Evolutionary conservation across 345 rosid genomes (phyloP).

Genomic region (Excoecaria cochinchinensis): DNA sequence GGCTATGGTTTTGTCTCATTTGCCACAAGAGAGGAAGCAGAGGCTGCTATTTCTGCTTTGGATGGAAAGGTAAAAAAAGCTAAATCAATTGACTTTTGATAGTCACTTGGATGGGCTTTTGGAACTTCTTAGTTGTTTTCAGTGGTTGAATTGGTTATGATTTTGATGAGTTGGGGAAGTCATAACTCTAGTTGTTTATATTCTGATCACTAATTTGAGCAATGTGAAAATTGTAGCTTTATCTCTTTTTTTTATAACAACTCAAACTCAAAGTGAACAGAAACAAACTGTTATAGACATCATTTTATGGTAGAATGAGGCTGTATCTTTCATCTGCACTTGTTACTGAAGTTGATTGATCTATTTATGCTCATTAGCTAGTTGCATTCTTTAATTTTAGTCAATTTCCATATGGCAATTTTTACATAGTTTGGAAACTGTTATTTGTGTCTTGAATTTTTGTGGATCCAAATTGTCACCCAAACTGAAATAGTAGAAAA

Average conservation of each 20-base stretch:
- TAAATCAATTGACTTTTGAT: not conserved
- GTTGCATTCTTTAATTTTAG: not conserved
- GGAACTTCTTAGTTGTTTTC: not conserved
- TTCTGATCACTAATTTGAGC: not conserved
- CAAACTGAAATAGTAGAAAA: no score
- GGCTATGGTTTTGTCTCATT: constrained; percentile 93
- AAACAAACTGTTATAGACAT: no score
- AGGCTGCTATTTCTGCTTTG: constrained; percentile 61
- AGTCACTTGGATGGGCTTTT: not conserved
- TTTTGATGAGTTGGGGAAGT: not conserved
- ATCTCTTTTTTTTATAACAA: no score
- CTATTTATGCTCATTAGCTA: not conserved
- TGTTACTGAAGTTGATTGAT: not conserved
- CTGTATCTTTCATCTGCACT: not conserved
- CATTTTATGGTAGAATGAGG: no score
- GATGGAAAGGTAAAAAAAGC: constrained; percentile 66
- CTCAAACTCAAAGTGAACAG: no score
- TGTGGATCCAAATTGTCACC: no score
- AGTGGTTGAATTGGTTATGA: not conserved
- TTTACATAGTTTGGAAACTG: no score
- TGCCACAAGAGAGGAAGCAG: constrained; percentile 84
- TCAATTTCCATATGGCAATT: not conserved
- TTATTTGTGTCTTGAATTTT: no score
- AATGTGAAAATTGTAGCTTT: no score
- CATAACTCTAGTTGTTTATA: not conserved